These are phyloP conservation scores for Candida piceae DNA, from an alignment of 805 yeast species.

Conservation along the genomic window DNA sequence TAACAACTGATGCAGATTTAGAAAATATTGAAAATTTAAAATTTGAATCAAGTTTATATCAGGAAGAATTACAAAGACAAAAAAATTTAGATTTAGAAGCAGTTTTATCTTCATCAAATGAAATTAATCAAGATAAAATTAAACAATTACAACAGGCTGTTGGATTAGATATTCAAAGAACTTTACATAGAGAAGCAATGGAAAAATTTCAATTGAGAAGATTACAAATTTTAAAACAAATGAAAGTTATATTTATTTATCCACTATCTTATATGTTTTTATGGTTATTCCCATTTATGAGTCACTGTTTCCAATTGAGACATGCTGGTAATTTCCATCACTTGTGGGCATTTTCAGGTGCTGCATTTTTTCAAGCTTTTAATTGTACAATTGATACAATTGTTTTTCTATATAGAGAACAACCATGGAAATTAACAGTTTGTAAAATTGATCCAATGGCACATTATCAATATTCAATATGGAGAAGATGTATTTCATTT, in stretches of 20 bases:
- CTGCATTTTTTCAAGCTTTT: constrained; percentile 77
- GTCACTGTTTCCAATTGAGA: constrained; percentile 48
- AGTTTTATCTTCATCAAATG: too few relatives aligned
- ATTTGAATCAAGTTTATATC: constrained; percentile 7
- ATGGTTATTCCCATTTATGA: constrained; percentile 78
- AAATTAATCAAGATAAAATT: too few relatives aligned
- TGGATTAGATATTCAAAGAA: constrained; percentile 28
- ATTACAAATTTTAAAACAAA: constrained; percentile 65
- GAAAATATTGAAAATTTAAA: constrained; percentile 22
- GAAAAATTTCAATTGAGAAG: constrained; percentile 59
- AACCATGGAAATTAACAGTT: constrained; percentile 56
- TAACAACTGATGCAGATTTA: constrained; percentile 23
- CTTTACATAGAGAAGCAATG: constrained; percentile 56
- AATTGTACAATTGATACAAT: constrained; percentile 72
- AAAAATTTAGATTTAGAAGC: constrained; percentile 2
- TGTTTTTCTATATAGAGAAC: constrained; percentile 73
- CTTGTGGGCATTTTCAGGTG: constrained; percentile 58
- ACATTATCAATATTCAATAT: constrained; percentile 9
- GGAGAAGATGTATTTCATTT: constrained; percentile 22
- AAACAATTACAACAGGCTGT: constrained; percentile 17
- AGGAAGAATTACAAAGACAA: constrained; percentile 1
- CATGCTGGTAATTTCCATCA: constrained; percentile 49
- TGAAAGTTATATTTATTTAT: constrained; percentile 74
- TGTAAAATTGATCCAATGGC: constrained; percentile 19
- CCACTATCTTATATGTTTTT: constrained; percentile 76